A percentile compares a stretch with the other conserved stretches of the same genome.
phyloP scores from a whole-genome alignment of 208 protist genomes.

The Paratrypanosoma confusum region DNA sequence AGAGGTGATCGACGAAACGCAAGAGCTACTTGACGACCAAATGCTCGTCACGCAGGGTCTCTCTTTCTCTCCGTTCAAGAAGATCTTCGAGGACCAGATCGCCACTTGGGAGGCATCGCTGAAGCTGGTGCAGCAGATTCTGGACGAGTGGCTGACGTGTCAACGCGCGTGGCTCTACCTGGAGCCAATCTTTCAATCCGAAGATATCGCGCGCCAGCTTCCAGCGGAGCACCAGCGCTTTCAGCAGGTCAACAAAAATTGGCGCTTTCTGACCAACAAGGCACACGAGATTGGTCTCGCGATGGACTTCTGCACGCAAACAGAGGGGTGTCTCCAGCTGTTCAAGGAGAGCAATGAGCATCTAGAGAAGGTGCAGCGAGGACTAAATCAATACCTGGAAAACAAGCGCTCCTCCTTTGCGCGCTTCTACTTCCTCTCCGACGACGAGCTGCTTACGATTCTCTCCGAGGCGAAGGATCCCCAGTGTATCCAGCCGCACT shows the following conservation, averaged over 20 bases:
- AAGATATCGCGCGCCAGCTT: slow-evolving; percentile 93
- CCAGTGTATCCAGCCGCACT: slow-evolving; percentile 92
- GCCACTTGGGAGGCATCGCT: slow-evolving; percentile 85
- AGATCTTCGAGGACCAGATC: slow-evolving; percentile 93
- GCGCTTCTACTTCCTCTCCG: slow-evolving; percentile 89
- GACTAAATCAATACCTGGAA: slow-evolving; percentile 95
- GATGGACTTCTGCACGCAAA: slow-evolving; percentile 75
- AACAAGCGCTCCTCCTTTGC: slow-evolving; percentile 92
- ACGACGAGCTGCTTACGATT: slow-evolving; percentile 90
- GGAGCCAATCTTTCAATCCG: slow-evolving; percentile 95
- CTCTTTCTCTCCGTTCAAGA: slow-evolving; percentile 94
- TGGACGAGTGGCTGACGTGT: slow-evolving; percentile 92
- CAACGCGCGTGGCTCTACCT: slow-evolving; percentile 95
- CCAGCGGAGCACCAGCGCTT: slow-evolving; percentile 91
- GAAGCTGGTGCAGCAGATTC: slow-evolving; percentile 78
- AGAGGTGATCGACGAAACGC: slow-evolving; percentile 84
- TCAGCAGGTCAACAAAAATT: slow-evolving; percentile 90
- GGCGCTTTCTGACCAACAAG: slow-evolving; percentile 82
- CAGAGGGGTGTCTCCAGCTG: slow-evolving; percentile 66
- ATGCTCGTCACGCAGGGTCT: slow-evolving; percentile 94
- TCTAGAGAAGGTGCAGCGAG: slow-evolving; percentile 94
- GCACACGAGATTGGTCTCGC: slow-evolving; percentile 74
- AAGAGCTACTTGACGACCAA: slow-evolving; percentile 94
- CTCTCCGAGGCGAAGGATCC: slow-evolving; percentile 93
- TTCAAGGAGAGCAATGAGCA: slow-evolving; percentile 90